Base-by-base conservation (phyloP, 495 filamentous ascomycete species). In the Trichocladium uniseriatum region DNA sequence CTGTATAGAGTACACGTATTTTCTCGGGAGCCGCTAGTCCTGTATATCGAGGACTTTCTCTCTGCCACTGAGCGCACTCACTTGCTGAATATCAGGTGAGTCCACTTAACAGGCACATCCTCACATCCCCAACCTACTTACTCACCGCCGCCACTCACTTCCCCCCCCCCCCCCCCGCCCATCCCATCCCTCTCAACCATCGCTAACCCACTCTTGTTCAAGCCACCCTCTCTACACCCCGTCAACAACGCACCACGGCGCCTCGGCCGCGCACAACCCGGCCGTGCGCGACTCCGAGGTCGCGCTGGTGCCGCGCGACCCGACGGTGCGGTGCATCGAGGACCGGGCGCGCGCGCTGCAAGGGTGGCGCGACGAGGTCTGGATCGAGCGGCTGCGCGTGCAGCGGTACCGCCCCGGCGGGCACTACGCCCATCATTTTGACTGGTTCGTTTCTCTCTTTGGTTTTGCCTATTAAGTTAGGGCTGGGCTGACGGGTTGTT, bases 1-100 rank as follows among this genome's bases (percentile, higher is more conserved):
- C 50, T 53, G 8, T 72, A 71, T 52, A 57, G 56, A 0, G 60
- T 71, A 16, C 68, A 72, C 45, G 54, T 74, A 18, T 65, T 65
- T 39, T 69, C 63, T 9, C 60, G 69, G 43, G 69, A 63, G 28
- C 71, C 69, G 15, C 48, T 73, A 21, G 71, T 73, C 1, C 53
- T 74, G 6, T 74, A 74, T 46, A 58, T 74, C 18, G 71, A 74
- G 56, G 62, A 68, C 40, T 73, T 74, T 32, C 28, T 74, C 31
- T 54, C 59, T 3, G 20, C 24, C 13, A 52, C 56, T 4, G 71
- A 74, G 42, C 58, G 63, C 38, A 42, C 50, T 7, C 69, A 74
- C 46, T 48, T 74, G 15, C 53, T 74, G 7, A 63, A 72, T 21
- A 71, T 72, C 16, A 72, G 70, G 70, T 71, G 14, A 1, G 51